Base-by-base conservation (phyloP, 2,329 filamentous ascomycete genomes). In the Alternaria ethzedia region DNA sequence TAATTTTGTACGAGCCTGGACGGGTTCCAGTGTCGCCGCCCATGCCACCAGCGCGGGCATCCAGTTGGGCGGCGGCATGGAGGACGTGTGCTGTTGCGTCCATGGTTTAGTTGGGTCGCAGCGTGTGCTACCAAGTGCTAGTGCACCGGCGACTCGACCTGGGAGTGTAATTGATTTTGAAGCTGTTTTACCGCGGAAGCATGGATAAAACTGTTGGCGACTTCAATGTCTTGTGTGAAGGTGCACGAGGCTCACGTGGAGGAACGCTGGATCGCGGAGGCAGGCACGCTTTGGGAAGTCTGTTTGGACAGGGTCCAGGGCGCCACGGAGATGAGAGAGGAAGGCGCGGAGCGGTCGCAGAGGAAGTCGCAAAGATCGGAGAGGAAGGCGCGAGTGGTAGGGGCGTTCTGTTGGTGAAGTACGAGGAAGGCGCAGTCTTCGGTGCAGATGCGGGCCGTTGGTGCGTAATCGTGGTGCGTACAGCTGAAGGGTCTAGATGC, bases 1-100 rank as follows among this genome's bases (percentile, higher is more conserved):
- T 87, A 25, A 90, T 88, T 78, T 97, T 98, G 86, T 92, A 98
- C 32, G 83, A 82, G 10, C 85, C 79, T 1, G 88, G 88, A 21
- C 87, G 83, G 47, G 67, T 61, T 41, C 72, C 66, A 13, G 69
- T 46, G 28, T 75, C 68, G 45, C 74, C 74, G 45, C 72, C 75
- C 26, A 73, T 68, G 44, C 71, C 73, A 23, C 82, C 82, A 41
- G 80, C 79, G 65, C 86, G 83, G 25, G 81, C 80, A 66, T 83
- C 77, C 46, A 87, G 76, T 13, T 78, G 68, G 56, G 83, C 76
- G 56, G 82, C 79, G 60, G 82, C 76, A 66, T 78, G 73, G 64
- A 82, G 70, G 55, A 80, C 60, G 65, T 81, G 69, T 59, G 71
- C 76, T 59, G 79, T 70, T 54, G 79, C 66, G 68, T 85, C 82